Evolutionary conservation across 306 rosid species (phyloP).

Genomic region (Corylus heterophylla): DNA sequence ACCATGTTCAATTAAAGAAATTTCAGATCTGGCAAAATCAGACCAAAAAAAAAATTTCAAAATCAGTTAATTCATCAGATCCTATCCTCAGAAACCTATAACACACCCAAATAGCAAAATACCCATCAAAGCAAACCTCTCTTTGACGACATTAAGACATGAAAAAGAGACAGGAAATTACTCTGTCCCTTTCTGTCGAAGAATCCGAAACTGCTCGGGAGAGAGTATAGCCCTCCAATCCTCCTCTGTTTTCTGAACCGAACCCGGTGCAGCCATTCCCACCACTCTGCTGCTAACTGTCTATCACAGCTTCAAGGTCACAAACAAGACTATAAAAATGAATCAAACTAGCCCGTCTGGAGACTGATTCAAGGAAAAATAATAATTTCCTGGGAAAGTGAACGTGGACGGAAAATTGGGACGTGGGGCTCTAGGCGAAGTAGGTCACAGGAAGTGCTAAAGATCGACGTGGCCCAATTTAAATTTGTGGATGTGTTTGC

Average conservation of each 20-base stretch:
- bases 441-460: too few species aligned
- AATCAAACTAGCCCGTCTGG: neutral
- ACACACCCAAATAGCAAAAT: neutral
- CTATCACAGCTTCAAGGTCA: neutral
- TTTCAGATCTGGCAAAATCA: neutral
- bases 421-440: neutral
- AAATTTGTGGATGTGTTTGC: too few species aligned
- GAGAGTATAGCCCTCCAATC: constrained; percentile 79
- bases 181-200: constrained; percentile 85
- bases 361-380: neutral
- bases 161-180: constrained; percentile 18
- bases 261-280: constrained; percentile 35
- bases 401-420: constrained; percentile 45
- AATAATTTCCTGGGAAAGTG: constrained; percentile 19
- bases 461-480: too few species aligned
- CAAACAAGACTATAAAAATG: neutral
- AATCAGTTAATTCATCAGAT: neutral
- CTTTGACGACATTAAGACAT: neutral
- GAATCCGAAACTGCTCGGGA: constrained; percentile 80
- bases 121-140: neutral
- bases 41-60: neutral
- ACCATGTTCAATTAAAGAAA: too few species aligned
- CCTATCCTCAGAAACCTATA: neutral
- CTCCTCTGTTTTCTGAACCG: constrained; percentile 63
- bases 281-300: neutral